Conservation (phyloP, 208 protist species). For the Leptomonas pyrrhocoris region DNA sequence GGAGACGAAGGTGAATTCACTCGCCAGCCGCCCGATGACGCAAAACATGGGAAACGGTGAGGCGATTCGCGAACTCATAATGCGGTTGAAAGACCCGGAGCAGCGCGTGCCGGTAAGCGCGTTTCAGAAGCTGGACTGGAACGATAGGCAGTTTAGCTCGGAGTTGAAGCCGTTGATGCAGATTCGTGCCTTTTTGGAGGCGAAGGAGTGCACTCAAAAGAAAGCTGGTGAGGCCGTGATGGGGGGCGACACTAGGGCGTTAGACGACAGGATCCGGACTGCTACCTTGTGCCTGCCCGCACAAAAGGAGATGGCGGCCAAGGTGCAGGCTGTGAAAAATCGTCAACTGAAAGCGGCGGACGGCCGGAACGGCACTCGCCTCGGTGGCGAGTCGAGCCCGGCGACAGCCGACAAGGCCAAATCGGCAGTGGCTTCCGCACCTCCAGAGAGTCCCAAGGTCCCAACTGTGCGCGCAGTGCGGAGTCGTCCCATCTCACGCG, state of each 20-base stretch:
- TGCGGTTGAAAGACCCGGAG: slow-evolving; percentile 20
- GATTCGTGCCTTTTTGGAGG: slow-evolving; percentile 43
- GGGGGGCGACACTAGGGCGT: slow-evolving; percentile 32
- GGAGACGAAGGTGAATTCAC: slow-evolving; percentile 21
- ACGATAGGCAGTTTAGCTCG: slow-evolving; percentile 52
- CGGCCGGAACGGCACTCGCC: neutral
- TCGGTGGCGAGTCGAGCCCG: slow-evolving; percentile 6
- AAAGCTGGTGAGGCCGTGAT: slow-evolving; percentile 4
- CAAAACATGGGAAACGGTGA: neutral
- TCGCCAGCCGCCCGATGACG: slow-evolving; percentile 11
- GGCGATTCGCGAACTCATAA: slow-evolving; percentile 20
- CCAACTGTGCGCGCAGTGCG: slow-evolving; percentile 1
- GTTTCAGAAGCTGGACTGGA: slow-evolving; percentile 46
- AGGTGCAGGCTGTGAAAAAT: slow-evolving; percentile 37
- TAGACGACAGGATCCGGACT: slow-evolving; percentile 17
- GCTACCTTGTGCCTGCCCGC: slow-evolving; percentile 27
- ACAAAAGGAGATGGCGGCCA: slow-evolving; percentile 35
- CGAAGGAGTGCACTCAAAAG: slow-evolving; percentile 38
- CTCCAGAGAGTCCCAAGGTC: slow-evolving; percentile 4
- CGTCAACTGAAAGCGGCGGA: slow-evolving; percentile 19
- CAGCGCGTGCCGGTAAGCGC: slow-evolving; percentile 31
- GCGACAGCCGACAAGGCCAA: slow-evolving; percentile 27
- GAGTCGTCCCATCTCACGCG: slow-evolving; percentile 9
- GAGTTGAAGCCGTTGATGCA: slow-evolving; percentile 43
- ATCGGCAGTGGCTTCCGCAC: neutral